Evolutionary conservation across 805 yeast genomes (phyloP), one percentile per base, ranked within the genome.

Genomic region (Wickerhamiella occidentalis): DNA sequence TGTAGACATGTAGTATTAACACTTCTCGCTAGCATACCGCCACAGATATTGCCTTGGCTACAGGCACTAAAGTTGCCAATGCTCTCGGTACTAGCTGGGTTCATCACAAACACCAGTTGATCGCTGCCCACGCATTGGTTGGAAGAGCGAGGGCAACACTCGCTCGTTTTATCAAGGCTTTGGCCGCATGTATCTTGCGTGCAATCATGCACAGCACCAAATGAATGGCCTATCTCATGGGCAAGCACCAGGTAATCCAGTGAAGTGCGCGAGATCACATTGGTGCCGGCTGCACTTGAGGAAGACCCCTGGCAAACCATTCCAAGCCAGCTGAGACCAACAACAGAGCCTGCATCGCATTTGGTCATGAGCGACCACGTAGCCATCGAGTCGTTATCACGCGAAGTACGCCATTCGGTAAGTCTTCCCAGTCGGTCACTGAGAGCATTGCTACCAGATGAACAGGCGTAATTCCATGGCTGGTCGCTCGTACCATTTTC

Each of bases 171-270:
- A 15, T 60, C 64, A 17, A 55, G 46, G 23, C 56, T 55, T 36
- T 58, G 55, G 1, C 58, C 45, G 48, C 71, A 67, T 4, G 70
- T 64, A 15, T 53, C 55, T n/a, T 56, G 40, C 3, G 64, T 59
- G 50, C 71, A 67, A 50, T 67, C 71, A 51, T 67, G 71, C 15
- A 65, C 68, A 6, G 70, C 70, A 7, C 71, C 71, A 51, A 67
- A 67, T 2, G 63, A 56, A 42, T 67, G 71, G 18, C 70, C 71
- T 8, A 64, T 45, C 46, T 67, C 71, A 51, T 67, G 71, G 1
- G 71, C 70, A 12, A 63, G 51, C 11, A 66, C 68, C 13, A 58
- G 53, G 63, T 67, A 64, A 49, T 66, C 69, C 2, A 58, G 53
- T 9, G 55, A 28, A 0, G 66, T 60, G 35, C 61, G 59, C 13